A percentile compares a stretch with the other conserved stretches of the same genome.
These are phyloP conservation scores for Didymellaceae sp. DNA, from an alignment of 2,329 filamentous ascomycete species.

Conservation along the genomic window DNA sequence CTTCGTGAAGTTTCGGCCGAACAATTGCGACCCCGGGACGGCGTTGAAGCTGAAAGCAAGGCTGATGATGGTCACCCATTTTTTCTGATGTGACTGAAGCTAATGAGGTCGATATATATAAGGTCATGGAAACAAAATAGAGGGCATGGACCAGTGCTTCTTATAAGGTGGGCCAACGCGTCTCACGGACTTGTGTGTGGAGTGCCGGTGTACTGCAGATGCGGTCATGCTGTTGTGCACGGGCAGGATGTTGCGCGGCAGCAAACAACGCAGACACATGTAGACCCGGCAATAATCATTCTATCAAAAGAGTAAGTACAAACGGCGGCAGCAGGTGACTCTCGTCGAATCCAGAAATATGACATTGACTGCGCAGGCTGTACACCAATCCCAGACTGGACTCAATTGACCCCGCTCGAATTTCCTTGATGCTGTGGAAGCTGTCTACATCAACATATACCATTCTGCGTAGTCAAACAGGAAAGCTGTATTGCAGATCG, in stretches of 20 bases:
- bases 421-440: too few relatives aligned
- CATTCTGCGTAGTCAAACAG: too few relatives aligned
- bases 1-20: not conserved
- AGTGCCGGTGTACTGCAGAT: conserved; percentile 1
- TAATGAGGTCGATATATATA: not conserved
- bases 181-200: not conserved
- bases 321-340: too few relatives aligned
- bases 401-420: too few relatives aligned
- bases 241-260: not conserved
- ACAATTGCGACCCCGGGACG: conserved; percentile 15
- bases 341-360: too few relatives aligned
- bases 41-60: not conserved
- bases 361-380: too few relatives aligned
- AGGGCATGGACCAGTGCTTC: too few relatives aligned
- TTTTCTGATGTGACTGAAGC: not conserved
- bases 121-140: not conserved
- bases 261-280: not conserved
- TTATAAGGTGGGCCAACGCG: not conserved
- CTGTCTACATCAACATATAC: too few relatives aligned
- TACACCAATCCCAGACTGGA: too few relatives aligned
- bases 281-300: not conserved
- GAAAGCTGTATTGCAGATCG: too few relatives aligned
- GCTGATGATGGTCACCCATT: not conserved
- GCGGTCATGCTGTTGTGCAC: not conserved
- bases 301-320: too few relatives aligned